Evolutionary conservation across 2,329 filamentous ascomycete species (phyloP), one percentile per base, ranked within the genome.

Genomic region (Ophiostoma sp.): DNA sequence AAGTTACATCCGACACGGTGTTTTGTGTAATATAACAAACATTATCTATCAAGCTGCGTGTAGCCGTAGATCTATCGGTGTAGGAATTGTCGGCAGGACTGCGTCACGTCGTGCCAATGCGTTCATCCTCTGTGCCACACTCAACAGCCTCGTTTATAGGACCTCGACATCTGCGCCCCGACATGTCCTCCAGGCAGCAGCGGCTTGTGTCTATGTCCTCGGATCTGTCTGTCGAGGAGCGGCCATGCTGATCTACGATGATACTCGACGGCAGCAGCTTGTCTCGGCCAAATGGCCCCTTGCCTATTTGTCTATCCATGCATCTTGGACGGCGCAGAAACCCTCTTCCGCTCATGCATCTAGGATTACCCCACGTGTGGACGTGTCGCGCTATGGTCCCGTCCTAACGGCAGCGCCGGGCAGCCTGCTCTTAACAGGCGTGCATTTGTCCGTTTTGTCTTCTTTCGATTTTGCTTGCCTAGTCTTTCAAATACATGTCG

Each of bases 271-370:
- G 49, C 49, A 55, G 49, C 49, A 27, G 7, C 49, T 55, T 55
- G 49, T 55, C 49, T 55, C 49, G 49, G 49, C n/a, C 49, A 55
- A 55, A 55, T 55, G 47, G 47, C 18, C 42, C 49, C 49, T 55
- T 27, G 6, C 14, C 42, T 45, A 45, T 45, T 55, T 7, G 45
- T 47, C 47, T 14, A 55, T 18, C 49, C 27, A 27, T 27, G 27
- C 27, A 27, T 27, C 27, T 27, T 27, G 27, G 27, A 27, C 27
- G 42, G 42, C 14, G 2, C 42, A 45, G 9, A 45, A 12, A 55
- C 5, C 3, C 16, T 55, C 49, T 55, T 27, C 49, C 49, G 27
- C n/a, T 55, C 49, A 55, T 27, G 49, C 49, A 55, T 55, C 49
- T 55, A 27, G 49, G 49, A 27, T 55, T 36, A 55, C 49, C 49